Evolutionary conservation across 169 alveolate genomes (phyloP).

Genomic region (Plasmodium cynomolgi): DNA sequence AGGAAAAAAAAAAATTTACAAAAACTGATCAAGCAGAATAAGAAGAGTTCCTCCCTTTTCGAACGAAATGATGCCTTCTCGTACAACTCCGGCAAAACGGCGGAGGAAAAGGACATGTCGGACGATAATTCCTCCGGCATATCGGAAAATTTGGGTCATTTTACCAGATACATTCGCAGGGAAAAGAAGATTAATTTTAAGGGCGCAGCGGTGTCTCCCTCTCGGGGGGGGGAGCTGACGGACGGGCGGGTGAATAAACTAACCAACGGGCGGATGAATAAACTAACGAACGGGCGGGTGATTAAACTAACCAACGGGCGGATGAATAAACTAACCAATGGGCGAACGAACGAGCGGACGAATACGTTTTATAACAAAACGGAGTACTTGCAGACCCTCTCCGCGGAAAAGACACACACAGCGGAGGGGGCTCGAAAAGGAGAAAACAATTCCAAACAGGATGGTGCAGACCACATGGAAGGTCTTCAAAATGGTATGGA

Average conservation of each 20-base stretch:
- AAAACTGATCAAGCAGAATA: constrained; percentile 51
- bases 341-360: not conserved
- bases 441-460: not conserved
- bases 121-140: constrained; percentile 31
- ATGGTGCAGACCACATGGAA: not conserved
- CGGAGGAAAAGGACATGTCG: constrained; percentile 14
- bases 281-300: not conserved
- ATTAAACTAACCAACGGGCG: too few species aligned
- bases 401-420: not conserved
- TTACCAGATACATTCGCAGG: constrained; percentile 17
- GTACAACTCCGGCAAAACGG: constrained; percentile 19
- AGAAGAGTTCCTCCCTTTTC: constrained; percentile 18
- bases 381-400: not conserved
- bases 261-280: not conserved
- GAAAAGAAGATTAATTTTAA: constrained; percentile 25
- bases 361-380: not conserved
- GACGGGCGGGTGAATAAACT: not conserved
- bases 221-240: not conserved
- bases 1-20: constrained; percentile 71
- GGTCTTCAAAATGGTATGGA: not conserved
- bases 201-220: not conserved
- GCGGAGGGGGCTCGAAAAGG: not conserved
- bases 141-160: constrained; percentile 19
- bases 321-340: not conserved
- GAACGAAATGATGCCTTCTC: constrained; percentile 24